A percentile compares a stretch with the other conserved stretches of the same genome.
Evolutionary conservation across 208 protist genomes (phyloP).

Genomic region (Trypanosomatidae sp.): DNA sequence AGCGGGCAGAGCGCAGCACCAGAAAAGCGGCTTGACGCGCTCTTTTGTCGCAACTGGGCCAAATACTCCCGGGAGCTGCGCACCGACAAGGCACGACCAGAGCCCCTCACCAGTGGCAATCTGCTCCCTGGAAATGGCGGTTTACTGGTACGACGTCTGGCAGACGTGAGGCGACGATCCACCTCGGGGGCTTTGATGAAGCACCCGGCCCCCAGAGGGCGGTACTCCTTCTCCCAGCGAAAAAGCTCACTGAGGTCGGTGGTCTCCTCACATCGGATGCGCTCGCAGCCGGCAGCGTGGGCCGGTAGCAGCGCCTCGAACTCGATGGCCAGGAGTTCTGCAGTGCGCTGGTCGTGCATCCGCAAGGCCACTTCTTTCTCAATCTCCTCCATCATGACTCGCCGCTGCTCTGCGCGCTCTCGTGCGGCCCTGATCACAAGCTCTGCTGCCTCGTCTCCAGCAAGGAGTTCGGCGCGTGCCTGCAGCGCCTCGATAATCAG

Average conservation of each 20-base stretch:
- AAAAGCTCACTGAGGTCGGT: slow-evolving; percentile 34
- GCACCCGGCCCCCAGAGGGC: slow-evolving; percentile 47
- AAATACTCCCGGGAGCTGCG: slow-evolving; percentile 16
- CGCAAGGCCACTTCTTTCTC: slow-evolving; percentile 31
- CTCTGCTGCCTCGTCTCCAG: slow-evolving; percentile 24
- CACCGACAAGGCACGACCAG: not conserved
- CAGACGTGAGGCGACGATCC: slow-evolving; percentile 27
- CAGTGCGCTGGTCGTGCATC: slow-evolving; percentile 38
- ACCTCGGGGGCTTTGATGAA: slow-evolving; percentile 32
- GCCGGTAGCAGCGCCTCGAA: slow-evolving; percentile 40
- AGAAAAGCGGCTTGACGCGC: not conserved
- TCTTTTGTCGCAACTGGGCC: slow-evolving; percentile 11
- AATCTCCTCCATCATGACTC: slow-evolving; percentile 40
- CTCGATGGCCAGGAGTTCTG: slow-evolving; percentile 29
- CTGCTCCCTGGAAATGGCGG: not conserved
- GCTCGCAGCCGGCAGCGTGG: slow-evolving; percentile 28
- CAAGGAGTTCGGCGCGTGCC: slow-evolving; percentile 25
- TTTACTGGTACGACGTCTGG: not conserved
- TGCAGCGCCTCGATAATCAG: slow-evolving; percentile 14
- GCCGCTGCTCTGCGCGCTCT: slow-evolving; percentile 16
- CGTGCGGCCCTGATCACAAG: slow-evolving; percentile 38
- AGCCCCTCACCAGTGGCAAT: not conserved
- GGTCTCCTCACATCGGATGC: slow-evolving; percentile 42
- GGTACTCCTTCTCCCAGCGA: slow-evolving; percentile 47
- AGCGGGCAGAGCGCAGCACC: slow-evolving; percentile 5